Evolutionary conservation across 1,284 basidiomycete genomes (phyloP).

Genomic region (Vanrija pseudolonga): DNA sequence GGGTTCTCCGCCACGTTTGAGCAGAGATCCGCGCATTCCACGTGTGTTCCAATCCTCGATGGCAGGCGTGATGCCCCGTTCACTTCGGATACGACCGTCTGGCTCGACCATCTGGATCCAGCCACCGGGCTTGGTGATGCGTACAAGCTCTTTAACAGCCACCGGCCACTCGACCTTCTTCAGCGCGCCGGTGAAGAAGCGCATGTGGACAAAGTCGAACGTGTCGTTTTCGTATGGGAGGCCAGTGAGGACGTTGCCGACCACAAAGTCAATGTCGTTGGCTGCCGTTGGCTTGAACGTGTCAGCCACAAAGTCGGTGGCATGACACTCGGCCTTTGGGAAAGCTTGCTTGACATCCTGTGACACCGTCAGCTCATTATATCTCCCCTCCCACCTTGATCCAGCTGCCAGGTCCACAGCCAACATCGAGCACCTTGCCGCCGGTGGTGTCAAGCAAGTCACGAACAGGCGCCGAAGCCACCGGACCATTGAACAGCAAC

Average conservation of each 20-base stretch:
- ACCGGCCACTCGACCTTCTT: slow-evolving; percentile 33
- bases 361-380: background rate
- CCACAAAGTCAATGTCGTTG: background rate
- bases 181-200: slow-evolving; percentile 36
- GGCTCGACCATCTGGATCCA: slow-evolving; percentile 42
- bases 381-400: background rate
- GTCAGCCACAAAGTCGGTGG: slow-evolving; percentile 1
- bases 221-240: slow-evolving; percentile 6
- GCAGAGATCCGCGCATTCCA: slow-evolving; percentile 17
- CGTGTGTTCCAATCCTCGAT: slow-evolving; percentile 11
- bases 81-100: slow-evolving; percentile 28
- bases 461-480: background rate
- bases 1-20: slow-evolving; percentile 17
- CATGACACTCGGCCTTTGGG: background rate
- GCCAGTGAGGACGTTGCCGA: slow-evolving; percentile 1
- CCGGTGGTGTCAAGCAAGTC: background rate
- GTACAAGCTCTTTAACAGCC: slow-evolving; percentile 29
- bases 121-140: slow-evolving; percentile 35
- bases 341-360: background rate
- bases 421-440: background rate
- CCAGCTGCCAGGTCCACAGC: slow-evolving; percentile 2
- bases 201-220: slow-evolving; percentile 38
- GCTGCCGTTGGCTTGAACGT: slow-evolving; percentile 1
- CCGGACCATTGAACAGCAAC: background rate
- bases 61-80: slow-evolving; percentile 12